Conservation (phyloP, 495 filamentous ascomycete species). For the Aspergillus biplanus region DNA sequence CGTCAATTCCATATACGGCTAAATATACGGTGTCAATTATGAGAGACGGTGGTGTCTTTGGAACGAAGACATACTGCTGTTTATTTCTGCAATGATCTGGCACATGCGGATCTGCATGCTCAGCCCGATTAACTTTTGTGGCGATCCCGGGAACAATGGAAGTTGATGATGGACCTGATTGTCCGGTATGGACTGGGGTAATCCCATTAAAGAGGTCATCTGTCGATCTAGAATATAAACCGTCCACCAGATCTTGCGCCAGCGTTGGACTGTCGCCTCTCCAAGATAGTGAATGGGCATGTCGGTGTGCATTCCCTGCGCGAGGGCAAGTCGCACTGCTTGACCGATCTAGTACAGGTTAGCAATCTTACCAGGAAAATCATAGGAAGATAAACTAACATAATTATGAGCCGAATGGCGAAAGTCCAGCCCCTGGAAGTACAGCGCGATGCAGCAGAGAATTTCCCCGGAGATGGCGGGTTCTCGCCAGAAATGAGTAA, state of each 20-base stretch:
- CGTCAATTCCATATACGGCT: slow-evolving; percentile 51
- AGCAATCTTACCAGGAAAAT: not conserved
- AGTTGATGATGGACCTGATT: slow-evolving; percentile 41
- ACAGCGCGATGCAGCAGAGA: slow-evolving; percentile 47
- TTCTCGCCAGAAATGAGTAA: slow-evolving; percentile 37
- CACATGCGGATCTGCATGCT: slow-evolving; percentile 48
- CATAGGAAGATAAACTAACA: slow-evolving; percentile 32
- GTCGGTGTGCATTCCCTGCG: slow-evolving; percentile 48
- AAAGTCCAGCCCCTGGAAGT: slow-evolving; percentile 45
- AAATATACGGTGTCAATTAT: too few species aligned
- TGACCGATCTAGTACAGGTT: slow-evolving; percentile 41
- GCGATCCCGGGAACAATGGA: slow-evolving; percentile 36
- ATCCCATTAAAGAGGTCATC: slow-evolving; percentile 49
- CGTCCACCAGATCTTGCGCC: slow-evolving; percentile 51
- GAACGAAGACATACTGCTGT: slow-evolving; percentile 45
- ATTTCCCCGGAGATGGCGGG: slow-evolving; percentile 44
- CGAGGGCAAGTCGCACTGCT: slow-evolving; percentile 47
- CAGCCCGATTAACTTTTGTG: slow-evolving; percentile 38
- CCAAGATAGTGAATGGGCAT: slow-evolving; percentile 43
- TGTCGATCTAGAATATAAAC: slow-evolving; percentile 49
- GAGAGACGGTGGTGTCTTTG: too few species aligned
- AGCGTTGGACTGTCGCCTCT: slow-evolving; percentile 38
- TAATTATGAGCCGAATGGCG: slow-evolving; percentile 42
- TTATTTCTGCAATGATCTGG: slow-evolving; percentile 45
- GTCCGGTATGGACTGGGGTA: slow-evolving; percentile 44